These are phyloP conservation scores for Hypoxylon sp. DNA, from an alignment of 2,329 filamentous ascomycete species.

Conservation along the genomic window DNA sequence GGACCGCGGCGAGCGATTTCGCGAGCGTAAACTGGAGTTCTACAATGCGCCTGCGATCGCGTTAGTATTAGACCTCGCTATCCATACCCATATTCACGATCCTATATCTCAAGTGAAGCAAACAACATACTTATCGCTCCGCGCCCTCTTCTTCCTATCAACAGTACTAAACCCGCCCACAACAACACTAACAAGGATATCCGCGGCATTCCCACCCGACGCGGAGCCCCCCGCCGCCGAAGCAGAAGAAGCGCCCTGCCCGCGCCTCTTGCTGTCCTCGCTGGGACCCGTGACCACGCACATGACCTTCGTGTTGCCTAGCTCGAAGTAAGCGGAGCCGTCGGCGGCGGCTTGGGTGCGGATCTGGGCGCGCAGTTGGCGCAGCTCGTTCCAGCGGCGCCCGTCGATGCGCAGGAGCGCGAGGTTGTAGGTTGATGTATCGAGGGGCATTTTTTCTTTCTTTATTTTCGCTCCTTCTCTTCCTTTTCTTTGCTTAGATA, in stretches of 20 bases:
- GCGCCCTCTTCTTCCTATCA: constrained; percentile 82
- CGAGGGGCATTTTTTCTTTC: constrained; percentile 81
- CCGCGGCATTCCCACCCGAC: constrained; percentile 63
- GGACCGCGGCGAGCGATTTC: constrained; percentile 80
- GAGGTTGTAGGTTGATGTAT: constrained; percentile 91
- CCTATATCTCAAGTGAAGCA: constrained; percentile 15
- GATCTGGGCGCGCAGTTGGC: constrained; percentile 88
- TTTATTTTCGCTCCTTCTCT: not conserved
- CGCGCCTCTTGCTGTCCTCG: constrained; percentile 69
- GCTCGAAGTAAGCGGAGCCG: constrained; percentile 93
- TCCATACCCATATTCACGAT: not conserved
- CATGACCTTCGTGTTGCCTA: constrained; percentile 97
- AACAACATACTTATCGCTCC: constrained; percentile 80
- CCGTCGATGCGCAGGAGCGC: constrained; percentile 87
- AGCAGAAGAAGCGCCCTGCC: constrained; percentile 44
- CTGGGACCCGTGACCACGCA: constrained; percentile 90
- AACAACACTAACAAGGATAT: constrained; percentile 84
- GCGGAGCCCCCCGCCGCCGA: constrained; percentile 33
- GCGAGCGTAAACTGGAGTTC: constrained; percentile 87
- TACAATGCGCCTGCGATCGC: constrained; percentile 74
- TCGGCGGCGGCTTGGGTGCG: constrained; percentile 93
- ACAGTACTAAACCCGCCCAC: constrained; percentile 90
- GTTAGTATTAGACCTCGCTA: constrained; percentile 3
- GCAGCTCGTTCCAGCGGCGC: constrained; percentile 96
- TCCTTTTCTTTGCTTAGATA: not conserved